Percentiles rank a stretch among this genome's conserved stretches.
Evolutionary conservation across 257 asterid genomes (phyloP).

Genomic region (Linaria vulgaris): DNA sequence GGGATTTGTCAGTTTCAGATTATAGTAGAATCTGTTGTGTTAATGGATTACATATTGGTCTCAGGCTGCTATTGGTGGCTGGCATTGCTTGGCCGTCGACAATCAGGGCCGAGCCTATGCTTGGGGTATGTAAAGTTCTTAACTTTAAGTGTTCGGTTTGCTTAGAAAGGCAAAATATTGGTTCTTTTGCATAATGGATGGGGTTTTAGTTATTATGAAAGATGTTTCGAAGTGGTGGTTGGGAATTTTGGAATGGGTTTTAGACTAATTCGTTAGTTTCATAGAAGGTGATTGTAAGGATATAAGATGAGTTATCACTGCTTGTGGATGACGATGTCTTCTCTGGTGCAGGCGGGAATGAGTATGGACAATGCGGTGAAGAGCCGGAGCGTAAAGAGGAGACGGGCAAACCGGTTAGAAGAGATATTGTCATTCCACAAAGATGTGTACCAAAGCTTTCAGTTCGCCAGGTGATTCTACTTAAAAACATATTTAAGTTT

Average conservation of each 20-base stretch:
- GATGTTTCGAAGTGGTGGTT: slow-evolving; percentile 16
- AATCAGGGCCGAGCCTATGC: slow-evolving; percentile 97
- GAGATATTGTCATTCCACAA: slow-evolving; percentile 91
- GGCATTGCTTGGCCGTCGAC: slow-evolving; percentile 99
- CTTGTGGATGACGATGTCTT: slow-evolving; percentile 22
- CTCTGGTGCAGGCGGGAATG: slow-evolving; percentile 82
- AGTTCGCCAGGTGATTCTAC: slow-evolving; percentile 77
- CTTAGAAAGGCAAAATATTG: slow-evolving; percentile 8
- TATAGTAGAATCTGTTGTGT: slow-evolving; percentile 14
- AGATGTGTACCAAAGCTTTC: slow-evolving; percentile 86
- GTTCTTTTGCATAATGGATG: slow-evolving; percentile 6
- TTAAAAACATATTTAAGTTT: slow-evolving; percentile 21
- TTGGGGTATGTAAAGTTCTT: slow-evolving; percentile 63
- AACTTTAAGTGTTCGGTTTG: slow-evolving; percentile 5
- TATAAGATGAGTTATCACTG: not conserved
- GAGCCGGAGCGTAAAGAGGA: slow-evolving; percentile 96
- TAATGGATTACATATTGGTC: slow-evolving; percentile 26
- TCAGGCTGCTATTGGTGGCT: slow-evolving; percentile 99
- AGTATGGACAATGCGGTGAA: slow-evolving; percentile 99
- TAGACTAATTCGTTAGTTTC: slow-evolving; percentile 13
- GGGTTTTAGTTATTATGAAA: slow-evolving; percentile 1
- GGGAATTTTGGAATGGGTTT: slow-evolving; percentile 17
- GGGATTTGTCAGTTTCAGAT: not conserved
- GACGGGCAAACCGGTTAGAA: slow-evolving; percentile 77
- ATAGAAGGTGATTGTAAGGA: slow-evolving; percentile 4